Evolutionary conservation across 139 green algal genomes (phyloP), one percentile per base, ranked within the genome.

Genomic region (Penium margaritaceum): DNA sequence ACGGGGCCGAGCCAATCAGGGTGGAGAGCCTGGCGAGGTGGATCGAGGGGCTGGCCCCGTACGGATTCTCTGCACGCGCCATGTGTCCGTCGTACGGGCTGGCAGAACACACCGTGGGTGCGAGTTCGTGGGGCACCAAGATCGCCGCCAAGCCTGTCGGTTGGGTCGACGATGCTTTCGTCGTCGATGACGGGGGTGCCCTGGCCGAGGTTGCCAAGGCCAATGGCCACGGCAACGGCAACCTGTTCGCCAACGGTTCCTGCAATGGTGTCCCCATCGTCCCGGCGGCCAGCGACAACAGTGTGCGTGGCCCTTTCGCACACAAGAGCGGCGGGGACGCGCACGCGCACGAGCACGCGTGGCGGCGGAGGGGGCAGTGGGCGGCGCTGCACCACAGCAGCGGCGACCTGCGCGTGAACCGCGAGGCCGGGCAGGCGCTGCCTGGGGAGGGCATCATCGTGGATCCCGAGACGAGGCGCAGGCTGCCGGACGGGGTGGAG

Each of bases 11-110:
- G 67, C 67, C 67, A 21, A 29, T 72, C 24, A 63, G 64, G 4
- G 27, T 7, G n/a, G 64, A 72, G 32, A 63, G 35, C 43, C 69
- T 67, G 4, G n/a, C 5, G 5, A 75, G 39, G 44, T 75, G 67
- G 67, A 75, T 67, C 37, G 14, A 3, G 7, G 33, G 44, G 19
- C 69, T 75, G 24, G n/a, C 15, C 5, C 44, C 19, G 44, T 75
- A 65, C 44, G n/a, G 44, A 7, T 75, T 39, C 33, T 4, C 30
- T 9, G 44, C 67, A 24, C 15, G 6, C 5, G 67, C 67, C 44
- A 75, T 75, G 67, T 76, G 69, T 30, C 69, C 69, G 6, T 69
- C 35, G 7, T 76, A 76, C 32, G 69, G 69, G 3, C 32, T 76
- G 33, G 69, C 69, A 3, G 69, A 76, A 33, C 69, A 76, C 47